Evolutionary conservation across 1,139 yeast species (phyloP).

Genomic region (Scheffersomyces segobiensis): DNA sequence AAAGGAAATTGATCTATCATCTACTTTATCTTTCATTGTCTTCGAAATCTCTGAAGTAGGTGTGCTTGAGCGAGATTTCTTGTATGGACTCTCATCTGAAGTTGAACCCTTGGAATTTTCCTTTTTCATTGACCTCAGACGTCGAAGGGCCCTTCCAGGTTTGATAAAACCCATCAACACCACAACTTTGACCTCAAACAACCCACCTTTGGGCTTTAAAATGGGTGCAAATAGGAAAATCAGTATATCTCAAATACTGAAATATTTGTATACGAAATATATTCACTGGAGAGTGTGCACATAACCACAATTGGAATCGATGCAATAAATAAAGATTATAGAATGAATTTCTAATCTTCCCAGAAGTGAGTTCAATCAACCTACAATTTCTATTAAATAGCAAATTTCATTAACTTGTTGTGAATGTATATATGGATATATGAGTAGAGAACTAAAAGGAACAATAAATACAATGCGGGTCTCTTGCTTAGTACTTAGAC

Average conservation of each 20-base stretch:
- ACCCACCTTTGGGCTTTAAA: neutral
- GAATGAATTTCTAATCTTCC: too few species aligned
- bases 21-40: slow-evolving; percentile 1
- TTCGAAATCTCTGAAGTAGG: neutral
- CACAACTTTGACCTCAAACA: neutral
- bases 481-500: slow-evolving; percentile 1
- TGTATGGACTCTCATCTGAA: neutral
- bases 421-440: neutral
- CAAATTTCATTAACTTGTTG: neutral
- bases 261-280: neutral
- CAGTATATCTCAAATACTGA: neutral
- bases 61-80: neutral
- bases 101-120: neutral
- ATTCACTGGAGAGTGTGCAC: neutral
- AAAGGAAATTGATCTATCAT: slow-evolving; percentile 5
- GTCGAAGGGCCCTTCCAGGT: slow-evolving; percentile 22
- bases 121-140: slow-evolving; percentile 1
- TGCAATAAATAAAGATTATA: too few species aligned
- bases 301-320: neutral
- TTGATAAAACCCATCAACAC: slow-evolving; percentile 31
- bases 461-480: slow-evolving; percentile 4
- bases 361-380: slow-evolving; percentile 2
- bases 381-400: neutral
- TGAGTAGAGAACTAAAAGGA: neutral
- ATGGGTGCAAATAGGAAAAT: neutral